Percentiles rank a stretch among this genome's conserved stretches.
Conservation (phyloP, 83 land plant species). For the Picea abies region DNA sequence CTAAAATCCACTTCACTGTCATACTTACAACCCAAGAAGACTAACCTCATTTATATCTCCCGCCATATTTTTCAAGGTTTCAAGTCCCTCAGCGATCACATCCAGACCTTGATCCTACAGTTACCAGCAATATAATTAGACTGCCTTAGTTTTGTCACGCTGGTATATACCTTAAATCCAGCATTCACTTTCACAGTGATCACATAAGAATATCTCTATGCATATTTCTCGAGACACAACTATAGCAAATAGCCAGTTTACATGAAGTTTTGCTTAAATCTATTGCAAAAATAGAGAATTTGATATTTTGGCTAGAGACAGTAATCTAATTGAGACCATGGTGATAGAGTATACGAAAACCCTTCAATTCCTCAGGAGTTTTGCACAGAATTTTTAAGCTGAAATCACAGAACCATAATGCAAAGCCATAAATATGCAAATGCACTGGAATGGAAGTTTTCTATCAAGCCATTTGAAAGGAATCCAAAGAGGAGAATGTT, state of each 20-base stretch:
- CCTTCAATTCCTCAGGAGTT: too few relatives aligned
- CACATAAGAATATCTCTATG: not conserved
- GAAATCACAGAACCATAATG: too few relatives aligned
- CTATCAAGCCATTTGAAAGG: too few relatives aligned
- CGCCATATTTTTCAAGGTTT: conserved; percentile 92
- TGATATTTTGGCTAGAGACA: not conserved
- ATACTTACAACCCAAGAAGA: not conserved
- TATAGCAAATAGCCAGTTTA: not conserved
- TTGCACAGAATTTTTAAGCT: too few relatives aligned
- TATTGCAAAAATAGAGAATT: not conserved
- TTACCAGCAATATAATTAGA: not conserved
- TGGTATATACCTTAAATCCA: not conserved
- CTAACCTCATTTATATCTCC: conserved; percentile 88
- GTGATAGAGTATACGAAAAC: not conserved
- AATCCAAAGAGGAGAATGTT: too few relatives aligned
- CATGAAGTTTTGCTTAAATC: not conserved
- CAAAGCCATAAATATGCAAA: too few relatives aligned
- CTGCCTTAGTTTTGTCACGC: not conserved
- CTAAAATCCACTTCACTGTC: not conserved
- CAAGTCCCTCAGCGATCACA: conserved; percentile 79
- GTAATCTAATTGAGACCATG: not conserved
- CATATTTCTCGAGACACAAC: not conserved
- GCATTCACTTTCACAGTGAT: not conserved
- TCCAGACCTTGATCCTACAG: conserved; percentile 91
- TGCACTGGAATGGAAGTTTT: too few relatives aligned